phyloP scores from a whole-genome alignment of 805 yeast species.

The Wickerhamiella kurtzmanii region DNA sequence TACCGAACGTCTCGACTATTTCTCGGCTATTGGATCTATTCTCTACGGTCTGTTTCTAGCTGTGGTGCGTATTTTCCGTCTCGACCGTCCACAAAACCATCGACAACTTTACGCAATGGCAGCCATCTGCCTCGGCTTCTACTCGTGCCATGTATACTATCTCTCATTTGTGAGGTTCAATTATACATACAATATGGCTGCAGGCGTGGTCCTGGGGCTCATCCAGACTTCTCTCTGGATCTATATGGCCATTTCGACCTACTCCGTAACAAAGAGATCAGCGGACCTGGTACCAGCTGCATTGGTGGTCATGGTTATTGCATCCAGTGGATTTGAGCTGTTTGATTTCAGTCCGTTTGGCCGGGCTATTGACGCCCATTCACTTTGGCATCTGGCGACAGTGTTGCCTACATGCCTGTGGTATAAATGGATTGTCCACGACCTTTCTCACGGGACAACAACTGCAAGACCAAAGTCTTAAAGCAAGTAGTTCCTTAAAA shows the following conservation, averaged over 20 bases:
- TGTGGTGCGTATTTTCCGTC: constrained; percentile 42
- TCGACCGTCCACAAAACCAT: constrained; percentile 34
- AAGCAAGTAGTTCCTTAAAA: background rate
- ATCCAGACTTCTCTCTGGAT: constrained; percentile 53
- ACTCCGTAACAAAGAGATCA: constrained; percentile 5
- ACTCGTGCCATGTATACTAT: constrained; percentile 50
- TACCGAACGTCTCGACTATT: constrained; percentile 82
- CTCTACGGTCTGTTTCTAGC: constrained; percentile 65
- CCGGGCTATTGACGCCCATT: constrained; percentile 75
- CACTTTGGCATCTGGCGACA: constrained; percentile 86
- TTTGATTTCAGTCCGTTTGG: constrained; percentile 72
- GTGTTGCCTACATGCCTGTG: constrained; percentile 66
- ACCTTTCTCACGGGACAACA: constrained; percentile 13
- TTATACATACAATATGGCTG: constrained; percentile 87
- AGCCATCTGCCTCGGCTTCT: constrained; percentile 28
- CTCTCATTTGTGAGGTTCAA: constrained; percentile 61
- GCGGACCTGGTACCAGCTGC: constrained; percentile 42
- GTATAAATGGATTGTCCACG: constrained; percentile 39
- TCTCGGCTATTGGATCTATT: constrained; percentile 84
- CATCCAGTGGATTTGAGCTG: constrained; percentile 80
- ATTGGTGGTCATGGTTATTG: constrained; percentile 38
- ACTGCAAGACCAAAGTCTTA: background rate
- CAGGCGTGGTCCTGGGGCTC: constrained; percentile 67
- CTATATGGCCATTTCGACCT: constrained; percentile 21
- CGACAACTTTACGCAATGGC: constrained; percentile 31